Evolutionary conservation across 148 eudicot species (phyloP).

Genomic region (Camellia japonica): DNA sequence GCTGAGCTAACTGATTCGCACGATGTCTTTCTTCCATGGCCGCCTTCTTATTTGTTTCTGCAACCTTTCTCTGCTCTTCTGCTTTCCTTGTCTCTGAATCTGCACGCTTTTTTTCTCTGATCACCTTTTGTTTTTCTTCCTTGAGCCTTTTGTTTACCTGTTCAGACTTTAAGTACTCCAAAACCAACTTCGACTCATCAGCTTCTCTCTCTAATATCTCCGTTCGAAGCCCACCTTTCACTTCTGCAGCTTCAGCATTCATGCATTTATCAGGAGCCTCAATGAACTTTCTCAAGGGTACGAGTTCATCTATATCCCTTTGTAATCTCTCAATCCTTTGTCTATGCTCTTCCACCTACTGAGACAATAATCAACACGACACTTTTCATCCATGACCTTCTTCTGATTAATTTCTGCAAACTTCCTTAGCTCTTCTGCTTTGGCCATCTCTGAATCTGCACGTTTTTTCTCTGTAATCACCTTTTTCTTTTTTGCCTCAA

Average conservation of each 20-base stretch:
- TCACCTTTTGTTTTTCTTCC: slow-evolving; percentile 36
- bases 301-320: slow-evolving; percentile 25
- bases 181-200: slow-evolving; percentile 12
- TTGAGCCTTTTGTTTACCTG: slow-evolving; percentile 30
- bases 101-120: slow-evolving; percentile 32
- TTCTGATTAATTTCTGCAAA: slow-evolving; percentile 37
- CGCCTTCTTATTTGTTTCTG: slow-evolving; percentile 35
- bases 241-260: background rate
- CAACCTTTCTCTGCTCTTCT: slow-evolving; percentile 46
- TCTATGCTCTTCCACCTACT: slow-evolving; percentile 35
- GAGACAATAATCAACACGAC: slow-evolving; percentile 42
- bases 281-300: slow-evolving; percentile 13
- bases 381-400: slow-evolving; percentile 43
- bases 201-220: slow-evolving; percentile 5
- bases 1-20: slow-evolving; percentile 46
- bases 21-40: slow-evolving; percentile 48
- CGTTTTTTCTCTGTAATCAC: slow-evolving; percentile 21
- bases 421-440: slow-evolving; percentile 38
- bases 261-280: slow-evolving; percentile 3
- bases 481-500: slow-evolving; percentile 43
- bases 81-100: slow-evolving; percentile 42
- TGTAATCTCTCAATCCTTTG: slow-evolving; percentile 30
- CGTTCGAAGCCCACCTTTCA: slow-evolving; percentile 1
- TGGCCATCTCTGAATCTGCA: slow-evolving; percentile 30
- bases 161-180: slow-evolving; percentile 13